Percentiles rank a stretch among this genome's conserved stretches.
phyloP scores from a whole-genome alignment of 768 basidiomycete genomes.

The Boletus coccyginus region DNA sequence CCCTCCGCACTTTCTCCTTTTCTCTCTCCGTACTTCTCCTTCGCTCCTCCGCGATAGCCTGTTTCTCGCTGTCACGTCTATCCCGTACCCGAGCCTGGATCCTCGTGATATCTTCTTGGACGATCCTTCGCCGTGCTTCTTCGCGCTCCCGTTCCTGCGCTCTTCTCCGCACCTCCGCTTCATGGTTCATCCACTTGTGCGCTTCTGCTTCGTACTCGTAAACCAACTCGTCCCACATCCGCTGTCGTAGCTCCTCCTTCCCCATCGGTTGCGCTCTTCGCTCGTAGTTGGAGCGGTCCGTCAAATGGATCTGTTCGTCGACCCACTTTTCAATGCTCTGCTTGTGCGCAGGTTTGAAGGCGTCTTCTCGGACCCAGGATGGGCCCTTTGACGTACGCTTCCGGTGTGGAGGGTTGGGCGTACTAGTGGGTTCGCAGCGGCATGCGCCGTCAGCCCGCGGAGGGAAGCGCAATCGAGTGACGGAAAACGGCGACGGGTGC shows the following conservation, averaged over 20 bases:
- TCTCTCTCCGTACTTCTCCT: slow-evolving; percentile 31
- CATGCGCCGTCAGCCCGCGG: slow-evolving; percentile 16
- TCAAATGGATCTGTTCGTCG: slow-evolving; percentile 46
- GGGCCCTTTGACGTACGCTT: slow-evolving; percentile 30
- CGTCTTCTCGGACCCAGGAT: slow-evolving; percentile 49
- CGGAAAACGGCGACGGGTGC: slow-evolving; percentile 5
- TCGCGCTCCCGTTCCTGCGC: slow-evolving; percentile 45
- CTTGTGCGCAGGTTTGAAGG: slow-evolving; percentile 40
- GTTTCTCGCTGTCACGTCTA: slow-evolving; percentile 49
- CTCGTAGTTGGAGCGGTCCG: slow-evolving; percentile 28
- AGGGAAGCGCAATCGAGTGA: slow-evolving; percentile 22
- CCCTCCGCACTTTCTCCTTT: slow-evolving; percentile 43
- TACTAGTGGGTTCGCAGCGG: slow-evolving; percentile 10
- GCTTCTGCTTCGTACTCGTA: slow-evolving; percentile 51
- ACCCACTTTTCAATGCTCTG: slow-evolving; percentile 67
- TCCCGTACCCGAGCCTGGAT: slow-evolving; percentile 52
- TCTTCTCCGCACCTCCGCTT: slow-evolving; percentile 43
- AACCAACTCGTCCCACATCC: slow-evolving; percentile 51
- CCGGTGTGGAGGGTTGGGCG: slow-evolving; percentile 21
- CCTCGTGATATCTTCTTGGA: slow-evolving; percentile 53
- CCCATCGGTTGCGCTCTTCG: slow-evolving; percentile 25
- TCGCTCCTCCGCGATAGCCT: slow-evolving; percentile 48
- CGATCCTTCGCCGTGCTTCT: slow-evolving; percentile 41
- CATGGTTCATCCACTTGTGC: slow-evolving; percentile 51
- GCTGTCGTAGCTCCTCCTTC: slow-evolving; percentile 33